These are phyloP conservation scores for Rosa persica DNA, from an alignment of 306 rosid species.

Conservation along the genomic window DNA sequence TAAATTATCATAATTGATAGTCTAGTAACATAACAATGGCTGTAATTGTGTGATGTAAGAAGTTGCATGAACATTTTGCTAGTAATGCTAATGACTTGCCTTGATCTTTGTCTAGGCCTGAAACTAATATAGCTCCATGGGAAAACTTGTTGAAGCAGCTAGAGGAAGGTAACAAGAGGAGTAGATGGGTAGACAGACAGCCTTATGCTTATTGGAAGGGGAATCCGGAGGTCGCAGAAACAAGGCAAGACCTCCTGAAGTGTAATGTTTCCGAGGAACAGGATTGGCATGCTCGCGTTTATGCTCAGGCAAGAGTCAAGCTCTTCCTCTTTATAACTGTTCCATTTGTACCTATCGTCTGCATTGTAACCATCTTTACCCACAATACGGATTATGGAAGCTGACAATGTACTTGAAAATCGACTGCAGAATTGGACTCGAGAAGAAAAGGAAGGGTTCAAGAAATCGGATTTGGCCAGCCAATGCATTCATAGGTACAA, in stretches of 20 bases:
- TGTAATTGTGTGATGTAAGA: neutral
- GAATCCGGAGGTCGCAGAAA: slow-evolving; percentile 66
- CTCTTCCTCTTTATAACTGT: neutral
- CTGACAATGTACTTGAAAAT: neutral
- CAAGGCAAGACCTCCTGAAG: slow-evolving; percentile 75
- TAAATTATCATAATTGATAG: neutral
- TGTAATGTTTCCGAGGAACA: slow-evolving; percentile 68
- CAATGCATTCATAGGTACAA: slow-evolving; percentile 74
- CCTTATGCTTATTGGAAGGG: slow-evolving; percentile 97
- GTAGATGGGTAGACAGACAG: slow-evolving; percentile 62
- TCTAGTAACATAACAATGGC: neutral
- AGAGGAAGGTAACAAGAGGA: slow-evolving; percentile 63
- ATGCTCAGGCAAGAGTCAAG: slow-evolving; percentile 49
- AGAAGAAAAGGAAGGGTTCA: slow-evolving; percentile 67
- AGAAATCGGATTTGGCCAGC: slow-evolving; percentile 68
- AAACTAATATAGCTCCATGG: slow-evolving; percentile 87
- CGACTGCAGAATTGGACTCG: slow-evolving; percentile 62
- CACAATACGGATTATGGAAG: neutral
- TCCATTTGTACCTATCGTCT: neutral
- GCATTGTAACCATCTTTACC: neutral
- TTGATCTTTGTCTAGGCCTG: slow-evolving; percentile 50
- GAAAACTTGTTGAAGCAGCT: slow-evolving; percentile 56
- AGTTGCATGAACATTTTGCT: neutral
- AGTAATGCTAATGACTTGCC: neutral
- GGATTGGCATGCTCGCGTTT: slow-evolving; percentile 92